Conservation (phyloP, 345 rosid species). For the Eucalyptus grandis region DNA sequence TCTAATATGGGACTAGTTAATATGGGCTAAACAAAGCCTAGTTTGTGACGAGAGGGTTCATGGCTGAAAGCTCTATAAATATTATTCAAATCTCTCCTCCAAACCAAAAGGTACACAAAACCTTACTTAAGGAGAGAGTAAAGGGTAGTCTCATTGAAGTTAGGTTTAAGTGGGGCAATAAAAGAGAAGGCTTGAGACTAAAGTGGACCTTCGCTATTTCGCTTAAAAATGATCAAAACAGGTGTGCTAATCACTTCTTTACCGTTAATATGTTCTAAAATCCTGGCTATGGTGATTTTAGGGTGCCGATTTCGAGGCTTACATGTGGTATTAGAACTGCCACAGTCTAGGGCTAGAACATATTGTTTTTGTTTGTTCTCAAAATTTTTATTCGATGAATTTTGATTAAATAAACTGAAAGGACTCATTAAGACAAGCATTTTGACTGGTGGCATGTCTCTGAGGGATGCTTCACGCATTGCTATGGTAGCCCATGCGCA, state of each 20-base stretch:
- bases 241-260: not conserved
- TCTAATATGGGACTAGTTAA: not conserved
- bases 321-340: not conserved
- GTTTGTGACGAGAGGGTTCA: rapidly evolving
- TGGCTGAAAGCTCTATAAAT: not conserved
- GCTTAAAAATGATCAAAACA: not conserved
- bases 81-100: not conserved
- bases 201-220: not conserved
- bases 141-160: not conserved
- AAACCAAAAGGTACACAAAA: not conserved
- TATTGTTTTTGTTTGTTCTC: not conserved
- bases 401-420: not conserved
- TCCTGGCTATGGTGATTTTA: not conserved
- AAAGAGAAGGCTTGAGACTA: not conserved
- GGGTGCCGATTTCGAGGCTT: not conserved
- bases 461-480: not conserved
- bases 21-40: not conserved
- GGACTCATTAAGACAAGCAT: not conserved
- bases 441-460: not conserved
- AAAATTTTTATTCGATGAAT: not conserved
- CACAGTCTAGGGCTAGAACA: not conserved
- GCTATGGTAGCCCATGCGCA: not conserved
- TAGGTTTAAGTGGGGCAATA: not conserved
- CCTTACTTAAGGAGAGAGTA: not conserved
- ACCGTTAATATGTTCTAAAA: not conserved